These are phyloP conservation scores for Cryptococcus sp. DNA, from an alignment of 1,284 basidiomycete genomes.

Conservation along the genomic window DNA sequence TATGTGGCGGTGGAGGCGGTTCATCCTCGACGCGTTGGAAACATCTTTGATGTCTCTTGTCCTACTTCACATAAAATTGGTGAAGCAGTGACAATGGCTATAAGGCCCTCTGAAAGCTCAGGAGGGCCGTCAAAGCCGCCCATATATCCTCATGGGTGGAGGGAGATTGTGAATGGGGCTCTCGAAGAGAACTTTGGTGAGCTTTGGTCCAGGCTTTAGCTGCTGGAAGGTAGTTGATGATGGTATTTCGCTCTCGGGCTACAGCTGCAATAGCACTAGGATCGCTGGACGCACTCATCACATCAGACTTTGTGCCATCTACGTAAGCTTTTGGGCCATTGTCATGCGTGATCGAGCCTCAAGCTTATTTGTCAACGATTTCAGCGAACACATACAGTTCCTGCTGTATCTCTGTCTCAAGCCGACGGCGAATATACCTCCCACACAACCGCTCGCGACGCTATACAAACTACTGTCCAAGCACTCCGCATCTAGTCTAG, in stretches of 20 bases:
- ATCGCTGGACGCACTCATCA: slow-evolving; percentile 12
- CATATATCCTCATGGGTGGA: slow-evolving; percentile 16
- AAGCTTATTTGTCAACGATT: slow-evolving; percentile 1
- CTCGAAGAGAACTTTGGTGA: slow-evolving; percentile 21
- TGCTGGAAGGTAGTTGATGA: too few relatives aligned
- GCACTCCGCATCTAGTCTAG: slow-evolving; percentile 2
- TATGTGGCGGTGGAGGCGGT: slow-evolving; percentile 1
- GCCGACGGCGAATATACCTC: not conserved
- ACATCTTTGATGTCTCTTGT: not conserved
- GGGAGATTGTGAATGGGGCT: slow-evolving; percentile 16
- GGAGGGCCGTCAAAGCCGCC: slow-evolving; percentile 1
- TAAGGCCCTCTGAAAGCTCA: slow-evolving; percentile 1
- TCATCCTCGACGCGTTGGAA: not conserved
- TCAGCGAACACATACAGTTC: slow-evolving; percentile 36
- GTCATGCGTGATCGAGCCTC: not conserved
- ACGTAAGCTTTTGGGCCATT: not conserved
- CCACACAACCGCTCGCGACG: slow-evolving; percentile 17
- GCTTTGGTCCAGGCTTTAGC: not conserved
- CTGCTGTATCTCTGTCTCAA: slow-evolving; percentile 29
- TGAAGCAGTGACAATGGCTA: not conserved
- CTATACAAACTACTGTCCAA: slow-evolving; percentile 23
- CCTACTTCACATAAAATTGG: not conserved
- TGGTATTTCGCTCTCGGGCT: not conserved
- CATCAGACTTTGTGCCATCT: slow-evolving; percentile 7
- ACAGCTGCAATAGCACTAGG: slow-evolving; percentile 16